Evolutionary conservation across 192 early-diverging fungal species (phyloP).

Genomic region (Gonapodya sp.): DNA sequence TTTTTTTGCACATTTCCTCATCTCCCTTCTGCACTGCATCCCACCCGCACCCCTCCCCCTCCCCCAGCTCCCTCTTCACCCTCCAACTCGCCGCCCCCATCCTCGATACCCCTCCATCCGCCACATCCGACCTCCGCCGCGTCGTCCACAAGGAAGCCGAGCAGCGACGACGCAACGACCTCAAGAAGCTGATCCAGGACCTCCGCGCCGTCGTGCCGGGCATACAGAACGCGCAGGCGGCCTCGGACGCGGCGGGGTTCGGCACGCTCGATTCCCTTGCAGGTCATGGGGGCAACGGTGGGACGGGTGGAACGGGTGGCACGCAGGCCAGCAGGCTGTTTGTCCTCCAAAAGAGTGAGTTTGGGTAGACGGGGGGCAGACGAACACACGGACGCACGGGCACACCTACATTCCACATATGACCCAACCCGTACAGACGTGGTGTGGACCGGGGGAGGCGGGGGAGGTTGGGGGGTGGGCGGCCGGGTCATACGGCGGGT

Average conservation of each 20-base stretch:
- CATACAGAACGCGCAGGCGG: too few species aligned
- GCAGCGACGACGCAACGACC: neutral
- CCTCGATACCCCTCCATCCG: neutral
- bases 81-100: neutral
- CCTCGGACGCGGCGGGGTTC: too few species aligned
- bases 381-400: neutral
- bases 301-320: too few species aligned
- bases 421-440: neutral
- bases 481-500: too few species aligned
- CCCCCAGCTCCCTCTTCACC: neutral
- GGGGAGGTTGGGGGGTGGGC: neutral
- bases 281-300: neutral
- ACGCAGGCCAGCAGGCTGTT: neutral
- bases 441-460: neutral
- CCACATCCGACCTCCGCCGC: neutral
- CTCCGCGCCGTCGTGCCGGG: neutral
- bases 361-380: neutral
- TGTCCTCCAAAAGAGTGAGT: neutral
- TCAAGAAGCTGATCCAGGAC: neutral
- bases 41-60: neutral
- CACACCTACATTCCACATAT: neutral
- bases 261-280: too few species aligned
- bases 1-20: too few species aligned
- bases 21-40: neutral
- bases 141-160: constrained; percentile 1